Conservation (phyloP, 257 asterid genomes). For the Solanum medicagineum region DNA sequence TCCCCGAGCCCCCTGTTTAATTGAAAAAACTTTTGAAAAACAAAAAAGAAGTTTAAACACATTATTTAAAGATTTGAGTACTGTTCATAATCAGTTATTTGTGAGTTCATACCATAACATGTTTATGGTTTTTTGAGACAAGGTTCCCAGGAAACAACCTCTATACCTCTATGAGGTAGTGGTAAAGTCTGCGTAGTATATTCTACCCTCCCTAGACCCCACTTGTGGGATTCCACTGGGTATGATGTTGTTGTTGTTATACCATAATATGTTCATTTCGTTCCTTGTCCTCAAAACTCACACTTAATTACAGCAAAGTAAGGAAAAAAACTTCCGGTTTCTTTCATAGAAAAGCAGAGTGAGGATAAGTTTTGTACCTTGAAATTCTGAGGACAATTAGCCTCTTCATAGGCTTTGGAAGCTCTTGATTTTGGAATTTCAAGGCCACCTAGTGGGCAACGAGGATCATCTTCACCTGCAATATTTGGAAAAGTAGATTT, state of each 20-base stretch:
- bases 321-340: neutral
- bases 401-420: conserved; percentile 16
- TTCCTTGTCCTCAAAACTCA: neutral
- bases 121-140: neutral
- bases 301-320: neutral
- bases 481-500: neutral
- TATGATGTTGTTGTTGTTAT: no score
- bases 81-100: neutral
- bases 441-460: conserved; percentile 63
- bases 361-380: conserved; percentile 26
- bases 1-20: neutral
- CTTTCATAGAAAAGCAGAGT: neutral
- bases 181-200: no score
- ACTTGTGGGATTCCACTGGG: no score
- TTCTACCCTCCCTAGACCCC: no score
- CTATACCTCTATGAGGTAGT: no score
- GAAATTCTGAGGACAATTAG: conserved; percentile 16
- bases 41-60: neutral
- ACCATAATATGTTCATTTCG: neutral
- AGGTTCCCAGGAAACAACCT: no score
- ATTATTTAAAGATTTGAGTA: neutral
- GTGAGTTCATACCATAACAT: neutral
- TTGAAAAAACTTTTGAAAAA: neutral
- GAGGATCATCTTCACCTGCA: conserved; percentile 70
- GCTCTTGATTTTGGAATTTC: conserved; percentile 43